Conservation (phyloP, 768 basidiomycete genomes). For the Tephrocybe sp. region DNA sequence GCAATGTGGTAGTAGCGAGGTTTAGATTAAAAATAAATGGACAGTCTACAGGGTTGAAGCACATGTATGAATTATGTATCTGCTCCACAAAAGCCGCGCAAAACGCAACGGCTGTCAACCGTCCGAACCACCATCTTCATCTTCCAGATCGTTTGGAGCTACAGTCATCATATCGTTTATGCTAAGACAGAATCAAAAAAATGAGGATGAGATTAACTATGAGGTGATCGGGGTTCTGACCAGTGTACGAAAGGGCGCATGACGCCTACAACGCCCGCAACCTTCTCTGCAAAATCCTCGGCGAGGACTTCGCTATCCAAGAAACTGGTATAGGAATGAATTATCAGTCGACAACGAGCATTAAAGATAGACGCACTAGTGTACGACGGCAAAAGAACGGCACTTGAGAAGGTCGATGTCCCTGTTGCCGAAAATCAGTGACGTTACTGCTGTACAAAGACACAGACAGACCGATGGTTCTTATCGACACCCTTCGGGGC, state of each 20-base stretch:
- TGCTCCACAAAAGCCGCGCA: no score
- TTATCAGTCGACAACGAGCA: no score
- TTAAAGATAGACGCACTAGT: not conserved
- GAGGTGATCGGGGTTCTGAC: slow-evolving; percentile 38
- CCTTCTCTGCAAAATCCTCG: slow-evolving; percentile 62
- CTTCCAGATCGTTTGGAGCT: slow-evolving; percentile 17
- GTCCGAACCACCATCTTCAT: not conserved
- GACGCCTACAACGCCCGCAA: slow-evolving; percentile 54
- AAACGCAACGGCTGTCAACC: no score
- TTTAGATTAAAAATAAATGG: no score
- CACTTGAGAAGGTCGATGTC: not conserved
- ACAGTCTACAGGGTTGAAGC: no score
- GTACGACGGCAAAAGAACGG: not conserved
- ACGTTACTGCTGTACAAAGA: not conserved
- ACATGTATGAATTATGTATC: no score
- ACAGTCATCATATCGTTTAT: slow-evolving; percentile 75
- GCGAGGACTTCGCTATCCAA: slow-evolving; percentile 76
- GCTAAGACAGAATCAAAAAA: slow-evolving; percentile 40
- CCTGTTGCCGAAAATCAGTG: not conserved
- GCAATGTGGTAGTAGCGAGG: no score
- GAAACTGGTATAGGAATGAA: not conserved
- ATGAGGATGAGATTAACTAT: not conserved
- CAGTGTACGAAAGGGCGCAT: slow-evolving; percentile 80
- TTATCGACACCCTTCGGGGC: slow-evolving; percentile 91
- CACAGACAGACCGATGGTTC: slow-evolving; percentile 59